Conservation (phyloP, 2,329 filamentous ascomycete genomes). For the Rutstroemia sp. region DNA sequence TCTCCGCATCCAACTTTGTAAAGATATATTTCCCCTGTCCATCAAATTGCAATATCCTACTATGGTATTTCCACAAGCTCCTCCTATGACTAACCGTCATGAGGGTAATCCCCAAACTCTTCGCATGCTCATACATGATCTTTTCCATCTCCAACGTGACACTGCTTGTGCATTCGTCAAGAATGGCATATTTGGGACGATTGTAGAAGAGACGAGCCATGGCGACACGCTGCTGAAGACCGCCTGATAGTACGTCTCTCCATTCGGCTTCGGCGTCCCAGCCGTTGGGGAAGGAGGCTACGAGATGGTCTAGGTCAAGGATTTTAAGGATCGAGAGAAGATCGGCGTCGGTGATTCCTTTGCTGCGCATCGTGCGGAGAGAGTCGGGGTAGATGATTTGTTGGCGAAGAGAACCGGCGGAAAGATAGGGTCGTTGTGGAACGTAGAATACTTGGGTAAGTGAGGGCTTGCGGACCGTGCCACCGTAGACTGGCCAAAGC, state of each 20-base stretch:
- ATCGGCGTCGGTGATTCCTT: conserved; percentile 74
- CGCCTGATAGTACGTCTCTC: conserved; percentile 87
- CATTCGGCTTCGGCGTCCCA: conserved; percentile 96
- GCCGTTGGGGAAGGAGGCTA: conserved; percentile 66
- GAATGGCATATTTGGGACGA: conserved; percentile 82
- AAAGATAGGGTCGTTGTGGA: conserved; percentile 89
- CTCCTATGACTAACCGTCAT: conserved; percentile 93
- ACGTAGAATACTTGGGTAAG: conserved; percentile 97
- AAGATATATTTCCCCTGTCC: conserved; percentile 90
- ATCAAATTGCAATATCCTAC: conserved; percentile 91
- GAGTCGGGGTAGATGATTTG: conserved; percentile 96
- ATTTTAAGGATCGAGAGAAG: conserved; percentile 68
- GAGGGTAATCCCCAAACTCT: conserved; percentile 81
- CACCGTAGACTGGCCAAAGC: conserved; percentile 95
- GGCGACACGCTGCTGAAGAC: conserved; percentile 89
- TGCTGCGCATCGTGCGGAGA: conserved; percentile 77
- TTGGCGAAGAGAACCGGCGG: conserved; percentile 83
- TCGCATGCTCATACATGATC: conserved; percentile 95
- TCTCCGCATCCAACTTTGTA: conserved; percentile 81
- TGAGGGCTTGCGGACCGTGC: conserved; percentile 82
- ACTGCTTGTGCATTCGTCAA: conserved; percentile 92
- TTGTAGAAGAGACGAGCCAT: conserved; percentile 97
- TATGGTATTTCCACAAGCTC: conserved; percentile 95
- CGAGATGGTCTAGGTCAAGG: conserved; percentile 76
- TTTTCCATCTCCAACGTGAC: conserved; percentile 95